Base-by-base conservation (phyloP, 2,329 filamentous ascomycete genomes). In the Diaporthe sp. region DNA sequence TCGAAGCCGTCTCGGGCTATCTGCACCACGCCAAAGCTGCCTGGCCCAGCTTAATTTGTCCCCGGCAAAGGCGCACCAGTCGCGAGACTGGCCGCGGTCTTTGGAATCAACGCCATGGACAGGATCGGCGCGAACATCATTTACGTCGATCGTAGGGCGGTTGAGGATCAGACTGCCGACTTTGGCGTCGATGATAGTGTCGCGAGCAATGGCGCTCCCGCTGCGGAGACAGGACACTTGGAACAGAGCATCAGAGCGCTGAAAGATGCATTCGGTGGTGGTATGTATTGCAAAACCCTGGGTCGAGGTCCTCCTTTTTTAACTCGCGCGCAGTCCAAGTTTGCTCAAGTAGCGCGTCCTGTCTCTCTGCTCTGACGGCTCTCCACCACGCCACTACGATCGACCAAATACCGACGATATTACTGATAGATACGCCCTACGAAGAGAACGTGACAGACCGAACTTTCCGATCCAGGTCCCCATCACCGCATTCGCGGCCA, bases 61-160 rank as follows among this genome's bases (percentile, higher is more conserved):
- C 72, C 71, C 70, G 88, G 88, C 84, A 85, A 86, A 88, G 88
- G 88, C 86, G 88, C 86, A 88, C 88, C 89, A 86, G 89, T 90
- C 89, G 86, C 82, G 84, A 88, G 89, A 89, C 89, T 90, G 88
- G 89, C 87, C 88, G 88, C 88, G 75, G 75, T 87, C 85, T 83
- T 85, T 82, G 83, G 86, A 85, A 84, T 85, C 85, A 58, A 70
- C 61, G 87, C 83, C 82, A 92, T 92, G 90, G 89, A 91, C 82
- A 86, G 85, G 81, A 86, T 88, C 80, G 84, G 85, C 75, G 91
- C 89, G 82, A 89, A 91, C 82, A 87, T 92, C 78, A 89, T 92
- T 77, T 92, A 91, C 79, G 89, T 92, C 79, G 89, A 91, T 83
- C 88, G 88, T 80, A 84, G 86, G 76, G 86, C 89, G 77, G 84